These are phyloP conservation scores for Fusarium sublunatum DNA, from an alignment of 2,329 filamentous ascomycete species.

Conservation along the genomic window DNA sequence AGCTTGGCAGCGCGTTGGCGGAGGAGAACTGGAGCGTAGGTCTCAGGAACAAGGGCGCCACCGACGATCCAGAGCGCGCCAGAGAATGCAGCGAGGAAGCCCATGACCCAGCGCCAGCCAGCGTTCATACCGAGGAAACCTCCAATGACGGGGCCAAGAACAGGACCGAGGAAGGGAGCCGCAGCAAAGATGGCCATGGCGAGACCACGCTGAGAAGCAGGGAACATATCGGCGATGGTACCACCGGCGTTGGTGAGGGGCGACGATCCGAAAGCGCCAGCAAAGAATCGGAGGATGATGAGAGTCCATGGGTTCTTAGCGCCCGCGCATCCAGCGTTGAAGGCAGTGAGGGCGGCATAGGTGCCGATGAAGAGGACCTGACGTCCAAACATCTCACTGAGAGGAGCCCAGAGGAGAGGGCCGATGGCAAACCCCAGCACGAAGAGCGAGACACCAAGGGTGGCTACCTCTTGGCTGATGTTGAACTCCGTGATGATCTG, in stretches of 20 bases:
- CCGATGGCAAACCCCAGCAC: constrained; percentile 63
- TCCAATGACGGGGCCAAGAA: constrained; percentile 64
- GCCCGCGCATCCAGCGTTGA: constrained; percentile 80
- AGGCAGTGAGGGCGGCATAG: constrained; percentile 77
- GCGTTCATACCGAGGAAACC: constrained; percentile 75
- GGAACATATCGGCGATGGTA: constrained; percentile 83
- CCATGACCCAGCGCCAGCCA: constrained; percentile 87
- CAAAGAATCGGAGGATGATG: constrained; percentile 77
- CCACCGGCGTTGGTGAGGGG: constrained; percentile 59
- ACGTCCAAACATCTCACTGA: constrained; percentile 78
- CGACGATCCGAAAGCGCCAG: constrained; percentile 82
- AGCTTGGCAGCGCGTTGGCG: constrained; percentile 31
- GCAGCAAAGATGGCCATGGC: constrained; percentile 85
- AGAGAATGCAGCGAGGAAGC: constrained; percentile 78
- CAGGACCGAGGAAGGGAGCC: constrained; percentile 78
- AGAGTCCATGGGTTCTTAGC: constrained; percentile 77
- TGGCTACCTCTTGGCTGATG: constrained; percentile 37
- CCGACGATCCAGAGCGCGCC: constrained; percentile 76
- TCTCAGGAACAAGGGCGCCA: constrained; percentile 84
- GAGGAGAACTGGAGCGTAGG: constrained; percentile 82
- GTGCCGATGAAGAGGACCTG: constrained; percentile 65
- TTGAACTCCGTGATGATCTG: constrained; percentile 33
- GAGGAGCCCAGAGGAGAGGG: constrained; percentile 79
- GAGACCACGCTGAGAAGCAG: constrained; percentile 79
- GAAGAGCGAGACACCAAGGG: constrained; percentile 37